Conservation (phyloP, 208 protist species). For the Leishmania turanica region DNA sequence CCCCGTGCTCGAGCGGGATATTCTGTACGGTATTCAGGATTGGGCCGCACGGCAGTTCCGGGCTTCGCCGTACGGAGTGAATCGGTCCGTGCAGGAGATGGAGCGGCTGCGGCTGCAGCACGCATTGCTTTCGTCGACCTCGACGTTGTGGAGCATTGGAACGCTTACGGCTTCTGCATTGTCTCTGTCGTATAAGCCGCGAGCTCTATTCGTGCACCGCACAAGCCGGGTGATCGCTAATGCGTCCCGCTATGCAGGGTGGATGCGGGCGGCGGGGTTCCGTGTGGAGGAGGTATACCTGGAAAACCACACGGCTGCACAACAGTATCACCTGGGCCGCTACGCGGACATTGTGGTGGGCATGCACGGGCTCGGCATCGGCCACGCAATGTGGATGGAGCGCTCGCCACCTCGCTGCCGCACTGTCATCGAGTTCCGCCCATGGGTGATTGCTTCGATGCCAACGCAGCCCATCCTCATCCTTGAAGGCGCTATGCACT, state of each 20-base stretch:
- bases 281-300: constrained; percentile 46
- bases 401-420: constrained; percentile 33
- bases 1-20: constrained; percentile 12
- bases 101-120: constrained; percentile 19
- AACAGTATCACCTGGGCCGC: constrained; percentile 50
- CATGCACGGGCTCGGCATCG: constrained; percentile 58
- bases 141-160: constrained; percentile 8
- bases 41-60: constrained; percentile 28
- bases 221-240: constrained; percentile 37
- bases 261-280: constrained; percentile 45
- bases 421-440: constrained; percentile 54
- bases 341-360: constrained; percentile 63
- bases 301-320: constrained; percentile 35
- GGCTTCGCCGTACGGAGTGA: constrained; percentile 10
- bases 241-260: constrained; percentile 20
- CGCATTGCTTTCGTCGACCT: constrained; percentile 1
- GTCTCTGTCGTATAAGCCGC: constrained; percentile 18
- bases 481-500: constrained; percentile 23
- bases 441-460: constrained; percentile 36
- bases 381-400: constrained; percentile 62
- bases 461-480: constrained; percentile 27
- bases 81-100: constrained; percentile 24
- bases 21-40: constrained; percentile 32
- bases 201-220: constrained; percentile 51
- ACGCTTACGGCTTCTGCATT: neutral